phyloP scores from a whole-genome alignment of 345 rosid species.

The Syzygium grande region DNA sequence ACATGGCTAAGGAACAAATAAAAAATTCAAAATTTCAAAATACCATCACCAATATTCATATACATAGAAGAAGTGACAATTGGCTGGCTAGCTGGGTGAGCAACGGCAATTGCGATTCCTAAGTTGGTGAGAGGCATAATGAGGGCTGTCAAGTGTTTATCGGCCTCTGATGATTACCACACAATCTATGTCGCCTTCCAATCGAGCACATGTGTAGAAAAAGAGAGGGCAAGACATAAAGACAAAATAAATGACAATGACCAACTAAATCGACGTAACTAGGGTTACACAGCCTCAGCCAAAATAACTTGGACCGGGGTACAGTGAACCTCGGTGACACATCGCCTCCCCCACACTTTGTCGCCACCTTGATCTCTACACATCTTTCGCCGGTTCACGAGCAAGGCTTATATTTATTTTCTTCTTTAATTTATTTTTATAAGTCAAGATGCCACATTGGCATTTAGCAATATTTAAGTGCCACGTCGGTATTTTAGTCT shows the following conservation, averaged over 20 bases:
- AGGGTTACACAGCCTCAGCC: accelerated
- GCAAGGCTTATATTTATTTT: background rate
- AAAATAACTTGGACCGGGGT: background rate
- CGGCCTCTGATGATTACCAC: background rate
- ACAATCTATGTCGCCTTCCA: accelerated
- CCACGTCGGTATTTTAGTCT: background rate
- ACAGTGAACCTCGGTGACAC: background rate
- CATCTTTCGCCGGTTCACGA: background rate
- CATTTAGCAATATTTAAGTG: background rate
- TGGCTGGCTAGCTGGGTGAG: accelerated
- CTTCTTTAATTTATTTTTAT: background rate
- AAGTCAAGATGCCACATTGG: background rate
- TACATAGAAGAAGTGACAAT: background rate
- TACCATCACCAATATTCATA: background rate
- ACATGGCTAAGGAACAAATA: background rate
- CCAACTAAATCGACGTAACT: background rate
- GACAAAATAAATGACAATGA: background rate
- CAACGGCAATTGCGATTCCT: background rate
- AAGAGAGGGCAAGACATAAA: background rate
- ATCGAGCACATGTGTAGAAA: background rate
- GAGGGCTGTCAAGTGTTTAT: too few relatives aligned
- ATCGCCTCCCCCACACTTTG: accelerated
- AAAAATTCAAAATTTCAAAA: background rate
- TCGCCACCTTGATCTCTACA: background rate
- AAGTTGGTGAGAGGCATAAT: background rate